Evolutionary conservation across 2,329 filamentous ascomycete species (phyloP).

Genomic region (Trichoderma arundinaceum): DNA sequence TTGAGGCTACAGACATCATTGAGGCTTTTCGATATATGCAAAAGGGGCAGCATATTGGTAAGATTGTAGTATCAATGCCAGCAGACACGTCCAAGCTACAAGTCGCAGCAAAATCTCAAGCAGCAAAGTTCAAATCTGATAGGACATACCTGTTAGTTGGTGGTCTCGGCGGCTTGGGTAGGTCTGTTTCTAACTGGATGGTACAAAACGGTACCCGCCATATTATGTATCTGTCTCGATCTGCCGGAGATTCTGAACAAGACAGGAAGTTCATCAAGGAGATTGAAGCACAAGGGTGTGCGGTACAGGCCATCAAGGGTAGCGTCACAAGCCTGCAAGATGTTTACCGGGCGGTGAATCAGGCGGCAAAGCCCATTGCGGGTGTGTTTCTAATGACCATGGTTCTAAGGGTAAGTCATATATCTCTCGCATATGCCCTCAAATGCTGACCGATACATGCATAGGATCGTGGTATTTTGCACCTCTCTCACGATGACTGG

Average conservation of each 20-base stretch:
- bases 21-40: constrained; percentile 36
- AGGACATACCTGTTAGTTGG: constrained; percentile 42
- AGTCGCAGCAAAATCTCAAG: background rate
- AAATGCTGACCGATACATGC: background rate
- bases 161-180: constrained; percentile 43
- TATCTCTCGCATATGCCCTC: background rate
- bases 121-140: background rate
- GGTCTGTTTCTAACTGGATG: constrained; percentile 41
- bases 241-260: constrained; percentile 15
- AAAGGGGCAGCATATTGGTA: constrained; percentile 35
- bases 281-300: constrained; percentile 28
- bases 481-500: constrained; percentile 37
- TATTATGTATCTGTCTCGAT: constrained; percentile 31
- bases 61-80: constrained; percentile 46
- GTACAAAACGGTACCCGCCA: constrained; percentile 40
- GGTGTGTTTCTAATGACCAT: constrained; percentile 48
- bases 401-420: constrained; percentile 35
- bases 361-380: constrained; percentile 41
- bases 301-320: constrained; percentile 5
- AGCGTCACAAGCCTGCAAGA: constrained; percentile 25
- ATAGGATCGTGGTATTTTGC: background rate
- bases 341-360: constrained; percentile 25
- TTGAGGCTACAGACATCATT: constrained; percentile 29
- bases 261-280: constrained; percentile 24
- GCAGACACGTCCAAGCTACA: constrained; percentile 6